phyloP scores from a whole-genome alignment of 352 stramenopile species.

The Phytophthora quininea region DNA sequence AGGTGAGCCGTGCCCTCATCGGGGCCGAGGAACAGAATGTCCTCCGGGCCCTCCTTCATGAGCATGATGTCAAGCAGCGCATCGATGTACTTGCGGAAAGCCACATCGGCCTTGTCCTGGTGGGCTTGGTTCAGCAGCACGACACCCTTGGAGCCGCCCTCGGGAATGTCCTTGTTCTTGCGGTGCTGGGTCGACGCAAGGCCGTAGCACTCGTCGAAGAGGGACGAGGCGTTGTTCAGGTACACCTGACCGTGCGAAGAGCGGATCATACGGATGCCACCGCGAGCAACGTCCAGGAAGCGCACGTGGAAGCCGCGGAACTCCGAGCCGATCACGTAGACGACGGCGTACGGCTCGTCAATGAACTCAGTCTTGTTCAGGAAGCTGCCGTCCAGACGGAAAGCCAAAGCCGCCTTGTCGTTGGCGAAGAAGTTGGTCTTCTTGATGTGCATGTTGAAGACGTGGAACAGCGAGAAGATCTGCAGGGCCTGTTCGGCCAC shows the following conservation, averaged over 20 bases:
- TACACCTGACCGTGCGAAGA: conserved; percentile 90
- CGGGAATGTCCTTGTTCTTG: conserved; percentile 99
- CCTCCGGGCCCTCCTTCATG: conserved; percentile 94
- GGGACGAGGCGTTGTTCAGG: conserved; percentile 87
- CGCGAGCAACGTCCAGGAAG: conserved; percentile 97
- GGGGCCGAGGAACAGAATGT: conserved; percentile 97
- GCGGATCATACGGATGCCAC: conserved; percentile 94
- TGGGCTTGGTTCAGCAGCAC: conserved; percentile 94
- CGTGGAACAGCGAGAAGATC: conserved; percentile 86
- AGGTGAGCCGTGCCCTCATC: conserved; percentile 98
- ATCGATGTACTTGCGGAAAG: conserved; percentile 97
- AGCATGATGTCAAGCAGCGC: conserved; percentile 97
- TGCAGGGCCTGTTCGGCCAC: conserved; percentile 74
- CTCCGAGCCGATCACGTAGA: conserved; percentile 95
- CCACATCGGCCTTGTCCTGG: conserved; percentile 84
- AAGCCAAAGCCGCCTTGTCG: conserved; percentile 76
- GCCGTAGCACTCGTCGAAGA: conserved; percentile 97
- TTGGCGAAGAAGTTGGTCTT: conserved; percentile 90
- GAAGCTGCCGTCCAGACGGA: conserved; percentile 80
- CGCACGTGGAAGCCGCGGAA: conserved; percentile 98
- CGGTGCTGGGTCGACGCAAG: conserved; percentile 97
- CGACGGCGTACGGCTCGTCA: conserved; percentile 93
- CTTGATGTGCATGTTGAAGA: conserved; percentile 82
- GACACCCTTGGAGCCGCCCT: conserved; percentile 97
- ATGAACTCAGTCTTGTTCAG: conserved; percentile 75